Evolutionary conservation across 2,329 filamentous ascomycete species (phyloP).

Genomic region (Colletotrichum sp.): DNA sequence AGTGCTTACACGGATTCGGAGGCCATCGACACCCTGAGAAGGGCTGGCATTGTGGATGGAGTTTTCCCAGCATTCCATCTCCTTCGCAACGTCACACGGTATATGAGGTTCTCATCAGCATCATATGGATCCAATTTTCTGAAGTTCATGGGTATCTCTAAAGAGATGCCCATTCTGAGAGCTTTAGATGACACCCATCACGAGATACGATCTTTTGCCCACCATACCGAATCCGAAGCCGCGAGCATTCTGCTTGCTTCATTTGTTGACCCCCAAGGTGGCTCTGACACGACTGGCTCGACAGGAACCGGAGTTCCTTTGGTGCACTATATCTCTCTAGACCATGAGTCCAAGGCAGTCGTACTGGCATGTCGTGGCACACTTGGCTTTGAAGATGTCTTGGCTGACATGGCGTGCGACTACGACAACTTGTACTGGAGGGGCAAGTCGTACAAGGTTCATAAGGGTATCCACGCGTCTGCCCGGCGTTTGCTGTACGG

Average conservation of each 20-base stretch:
- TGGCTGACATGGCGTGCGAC: constrained; percentile 77
- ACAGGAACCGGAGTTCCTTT: constrained; percentile 72
- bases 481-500: constrained; percentile 72
- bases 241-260: constrained; percentile 71
- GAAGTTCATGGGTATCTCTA: constrained; percentile 65
- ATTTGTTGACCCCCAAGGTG: constrained; percentile 72
- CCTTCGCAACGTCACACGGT: constrained; percentile 66
- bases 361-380: constrained; percentile 77
- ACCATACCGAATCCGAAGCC: constrained; percentile 64
- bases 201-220: constrained; percentile 68
- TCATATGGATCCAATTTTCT: constrained; percentile 70
- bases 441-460: constrained; percentile 70
- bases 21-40: constrained; percentile 53
- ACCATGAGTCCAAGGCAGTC: constrained; percentile 74
- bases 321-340: constrained; percentile 75
- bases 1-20: constrained; percentile 54
- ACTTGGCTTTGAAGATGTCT: constrained; percentile 74
- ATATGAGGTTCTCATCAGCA: constrained; percentile 71
- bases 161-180: constrained; percentile 47
- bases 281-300: constrained; percentile 67
- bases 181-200: constrained; percentile 56
- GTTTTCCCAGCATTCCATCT: constrained; percentile 66
- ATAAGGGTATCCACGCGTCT: constrained; percentile 77
- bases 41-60: constrained; percentile 60
- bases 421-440: constrained; percentile 72